Base-by-base conservation (phyloP, 2,329 filamentous ascomycete genomes). In the Fusarium sp. region DNA sequence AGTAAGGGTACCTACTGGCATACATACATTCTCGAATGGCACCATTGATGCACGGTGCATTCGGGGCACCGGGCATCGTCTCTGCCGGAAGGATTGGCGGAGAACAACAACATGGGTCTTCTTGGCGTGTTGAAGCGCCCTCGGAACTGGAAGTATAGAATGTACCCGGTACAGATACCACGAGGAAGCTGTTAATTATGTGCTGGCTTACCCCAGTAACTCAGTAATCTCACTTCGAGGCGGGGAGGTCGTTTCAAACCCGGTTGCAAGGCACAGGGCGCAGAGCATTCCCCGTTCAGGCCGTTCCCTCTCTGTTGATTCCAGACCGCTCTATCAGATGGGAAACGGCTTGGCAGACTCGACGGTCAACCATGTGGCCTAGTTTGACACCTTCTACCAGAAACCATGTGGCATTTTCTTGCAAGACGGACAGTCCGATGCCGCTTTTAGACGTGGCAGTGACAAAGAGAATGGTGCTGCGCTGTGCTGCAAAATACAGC, bases 11-110 rank as follows among this genome's bases (percentile, higher is more conserved):
- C 52, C 45, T 51, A 53, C 56, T 46, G 50, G 64, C 47, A 69
- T 40, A 68, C 47, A 69, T 40, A 63, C 45, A 54, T 59, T 56
- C 53, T 63, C 43, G 40, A 67, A 64, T 54, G 49, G 50, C 39
- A 69, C 66, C 62, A 67, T 48, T 32, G 49, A 55, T 32, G 66
- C 62, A 69, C 57, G 66, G 65, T 41, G 62, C 65, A 63, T 52
- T 30, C 24, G 28, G 66, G 28, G 67, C 33, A 54, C 62, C 53
- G 32, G 45, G 37, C 24, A 56, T 30, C 30, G 43, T 43, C 39
- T 28, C 35, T 63, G 51, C 65, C 63, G 57, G 67, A 39, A 64
- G 62, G 50, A 62, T 52, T 53, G 52, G 65, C 62, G 57, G 52
- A 67, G 57, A 52, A 39, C 35, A 56, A n/a, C 17, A 46, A 33